Evolutionary conservation across 2,329 filamentous ascomycete species (phyloP), one percentile per base, ranked within the genome.

Genomic region (Corynespora cassiicola): DNA sequence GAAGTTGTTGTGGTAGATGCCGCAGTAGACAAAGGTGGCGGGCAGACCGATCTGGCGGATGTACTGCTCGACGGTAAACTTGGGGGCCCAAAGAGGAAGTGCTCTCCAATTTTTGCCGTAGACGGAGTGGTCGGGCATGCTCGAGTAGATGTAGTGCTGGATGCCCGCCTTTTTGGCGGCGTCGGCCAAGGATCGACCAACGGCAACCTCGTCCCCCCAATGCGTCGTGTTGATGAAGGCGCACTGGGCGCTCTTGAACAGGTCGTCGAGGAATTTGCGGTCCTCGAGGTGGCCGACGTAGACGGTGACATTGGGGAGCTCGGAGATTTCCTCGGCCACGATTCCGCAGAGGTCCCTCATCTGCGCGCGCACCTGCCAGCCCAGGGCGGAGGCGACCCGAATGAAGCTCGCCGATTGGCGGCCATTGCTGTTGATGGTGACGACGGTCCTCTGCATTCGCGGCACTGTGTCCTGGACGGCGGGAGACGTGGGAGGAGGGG

Each of bases 1-100:
- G 71, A 97, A 99, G 68, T 99, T 97, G 72, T 97, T 97, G 77
- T 97, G 96, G 77, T 97, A 99, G 58, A 96, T 96, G 43, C 92
- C 94, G 7, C 91, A 90, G 70, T 96, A 96, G 51, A 96, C 86
- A 68, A 96, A 97, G 0, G 92, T 97, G 1, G 91, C 85, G 0
- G 89, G 89, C 8, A 96, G 77, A 7, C 85, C 85, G 25, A 96
- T 81, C 63, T 90, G 82, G 41, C 88, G 84, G 34, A 96, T 81
- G 68, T 97, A 95, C 37, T 94, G 87, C 70, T 97, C 94, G 26
- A 97, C 87, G 32, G 88, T 85, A 69, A 95, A 90, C 71, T 99
- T 99, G 45, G 86, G 85, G 4, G 88, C 85, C 92, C 94, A 99
- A 36, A 96, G 79, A 1, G 94, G 94, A 33, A 96, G 74, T 1